Base-by-base conservation (phyloP, 1,284 basidiomycete genomes). In the Erythrobasidium hasegawianum region DNA sequence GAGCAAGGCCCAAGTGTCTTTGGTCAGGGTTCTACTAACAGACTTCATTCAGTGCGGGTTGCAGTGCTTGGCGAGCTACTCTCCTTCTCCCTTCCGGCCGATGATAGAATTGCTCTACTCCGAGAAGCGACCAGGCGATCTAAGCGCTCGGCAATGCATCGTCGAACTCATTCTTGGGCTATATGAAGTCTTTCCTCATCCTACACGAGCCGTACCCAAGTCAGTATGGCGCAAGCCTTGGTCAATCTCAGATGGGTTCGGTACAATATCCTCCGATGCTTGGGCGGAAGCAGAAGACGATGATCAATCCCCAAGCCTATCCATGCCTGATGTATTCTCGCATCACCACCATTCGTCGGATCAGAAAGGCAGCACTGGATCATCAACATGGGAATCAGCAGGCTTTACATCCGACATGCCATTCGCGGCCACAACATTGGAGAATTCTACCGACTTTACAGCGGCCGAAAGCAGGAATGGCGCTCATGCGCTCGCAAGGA, bases 111-210 rank as follows among this genome's bases (percentile, higher is more conserved):
- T 98, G 2, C 81, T 98, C 2, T 97, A 90, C 78, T 94, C 91
- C 1, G 94, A 97, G 80, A 97, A 97, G 81, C 94, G 93, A 76
- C 95, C 95, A 0, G 95, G 95, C 45, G 95, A 98, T 59, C 82
- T 97, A 1, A 82, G 85, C 1, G 89, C 90, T 2, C 85, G 94
- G 43, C 91, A 95, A 75, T 83, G 97, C 57, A 91, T 99, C 58
- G 80, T 90, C 58, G 95, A 98, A 67, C 80, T 96, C 14, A 81
- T 95, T 47, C 80, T 87, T 14, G 82, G 88, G 59, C 79, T 94
- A 10, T 93, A 93, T 73, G 90, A 95, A 16, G 79, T 97, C 39
- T 95, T 88, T 62, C 76, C 77, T 75, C 69, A 68, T 47, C 20
- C 3, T 29, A 16, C 18, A n/a, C 16, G 18, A 20, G 11, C 20